phyloP scores from a whole-genome alignment of 805 yeast species.

The Pichia eremophila region DNA sequence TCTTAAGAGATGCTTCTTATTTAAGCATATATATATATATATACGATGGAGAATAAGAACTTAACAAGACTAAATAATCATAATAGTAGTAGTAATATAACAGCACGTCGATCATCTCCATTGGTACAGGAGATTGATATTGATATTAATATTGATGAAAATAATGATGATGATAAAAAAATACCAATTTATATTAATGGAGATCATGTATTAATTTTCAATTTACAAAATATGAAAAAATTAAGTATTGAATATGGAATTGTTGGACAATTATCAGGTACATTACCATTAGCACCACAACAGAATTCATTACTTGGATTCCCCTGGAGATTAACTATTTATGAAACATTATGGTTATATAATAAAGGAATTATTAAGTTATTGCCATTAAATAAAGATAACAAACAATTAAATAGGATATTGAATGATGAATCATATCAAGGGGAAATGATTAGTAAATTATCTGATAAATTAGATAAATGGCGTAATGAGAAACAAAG shows the following conservation, averaged over 20 bases:
- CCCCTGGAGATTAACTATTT: slow-evolving; percentile 65
- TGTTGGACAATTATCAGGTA: slow-evolving; percentile 72
- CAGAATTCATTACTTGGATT: slow-evolving; percentile 82
- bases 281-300: slow-evolving; percentile 85
- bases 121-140: background rate
- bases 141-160: background rate
- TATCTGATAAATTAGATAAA: slow-evolving; percentile 5
- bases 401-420: slow-evolving; percentile 1
- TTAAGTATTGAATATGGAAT: slow-evolving; percentile 53
- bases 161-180: background rate
- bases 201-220: slow-evolving; percentile 38
- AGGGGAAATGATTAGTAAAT: slow-evolving; percentile 2
- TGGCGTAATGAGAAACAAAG: slow-evolving; percentile 9
- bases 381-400: slow-evolving; percentile 3
- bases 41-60: too few species aligned
- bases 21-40: too few species aligned
- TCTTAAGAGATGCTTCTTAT: too few species aligned
- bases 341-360: slow-evolving; percentile 65
- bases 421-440: slow-evolving; percentile 1
- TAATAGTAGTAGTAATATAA: background rate
- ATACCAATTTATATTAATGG: slow-evolving; percentile 8
- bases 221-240: slow-evolving; percentile 39
- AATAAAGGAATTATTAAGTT: slow-evolving; percentile 15
- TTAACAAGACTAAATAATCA: too few species aligned
- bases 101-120: background rate